These are phyloP conservation scores for Amphirosellinia nigrospora DNA, from an alignment of 495 filamentous ascomycete species.

Conservation along the genomic window DNA sequence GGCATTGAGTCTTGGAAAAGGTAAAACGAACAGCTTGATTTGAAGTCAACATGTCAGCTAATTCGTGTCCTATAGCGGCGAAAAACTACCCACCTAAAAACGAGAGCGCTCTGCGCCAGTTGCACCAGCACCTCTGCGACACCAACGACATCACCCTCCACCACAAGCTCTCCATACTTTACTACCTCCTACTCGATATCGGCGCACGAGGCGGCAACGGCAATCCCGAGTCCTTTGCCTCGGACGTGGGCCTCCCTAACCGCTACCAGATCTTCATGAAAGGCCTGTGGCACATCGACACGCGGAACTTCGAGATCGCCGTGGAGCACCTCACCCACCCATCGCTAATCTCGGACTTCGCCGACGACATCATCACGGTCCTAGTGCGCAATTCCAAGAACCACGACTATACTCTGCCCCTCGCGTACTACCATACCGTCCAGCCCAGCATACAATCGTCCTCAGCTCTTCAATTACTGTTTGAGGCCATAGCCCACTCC, in stretches of 20 bases:
- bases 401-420: slow-evolving; percentile 67
- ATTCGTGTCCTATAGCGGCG: slow-evolving; percentile 20
- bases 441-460: slow-evolving; percentile 67
- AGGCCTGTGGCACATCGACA: slow-evolving; percentile 82
- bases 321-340: slow-evolving; percentile 76
- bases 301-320: slow-evolving; percentile 70
- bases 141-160: slow-evolving; percentile 64
- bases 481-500: slow-evolving; percentile 68
- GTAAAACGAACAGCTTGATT: slow-evolving; percentile 47
- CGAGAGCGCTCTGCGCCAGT: slow-evolving; percentile 65
- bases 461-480: slow-evolving; percentile 66
- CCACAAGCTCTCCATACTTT: slow-evolving; percentile 78
- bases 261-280: slow-evolving; percentile 79
- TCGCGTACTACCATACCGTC: slow-evolving; percentile 78
- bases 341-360: slow-evolving; percentile 76
- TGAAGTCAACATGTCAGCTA: not conserved
- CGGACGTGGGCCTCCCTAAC: slow-evolving; percentile 56
- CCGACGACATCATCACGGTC: slow-evolving; percentile 75
- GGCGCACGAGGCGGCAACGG: slow-evolving; percentile 54
- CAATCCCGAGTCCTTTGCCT: slow-evolving; percentile 62
- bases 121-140: slow-evolving; percentile 68
- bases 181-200: slow-evolving; percentile 80
- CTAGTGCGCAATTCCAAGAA: slow-evolving; percentile 67
- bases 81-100: slow-evolving; percentile 74
- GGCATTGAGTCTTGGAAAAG: slow-evolving; percentile 70